Base-by-base conservation (phyloP, 805 yeast genomes). In the Spathaspora arborariae region DNA sequence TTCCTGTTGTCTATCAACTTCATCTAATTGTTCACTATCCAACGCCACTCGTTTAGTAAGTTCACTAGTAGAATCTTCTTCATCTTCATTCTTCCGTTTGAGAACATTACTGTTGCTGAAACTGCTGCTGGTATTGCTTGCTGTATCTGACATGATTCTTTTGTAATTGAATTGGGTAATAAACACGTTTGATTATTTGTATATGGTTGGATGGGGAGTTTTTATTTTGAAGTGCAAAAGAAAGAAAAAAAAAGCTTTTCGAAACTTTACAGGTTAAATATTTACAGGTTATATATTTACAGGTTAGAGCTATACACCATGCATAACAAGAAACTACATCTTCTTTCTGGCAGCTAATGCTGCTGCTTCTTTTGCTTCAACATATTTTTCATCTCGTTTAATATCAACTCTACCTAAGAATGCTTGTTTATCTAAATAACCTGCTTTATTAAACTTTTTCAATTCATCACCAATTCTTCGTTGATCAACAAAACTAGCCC, bases 401-500 rank as follows among this genome's bases (percentile, higher is more conserved):
- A 68, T 68, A 49, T 86, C 91, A 21, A 89, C 88, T 51, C 95
- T 75, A 41, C 78, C 75, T 58, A 94, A 72, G 77, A 94, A 94
- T 54, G 87, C 97, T 64, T 92, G 97, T 60, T 82, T 89, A 51
- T 88, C 96, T 58, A 94, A 69, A 65, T 84, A 94, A 7, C 99
- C 99, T 44, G 84, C 94, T 70, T 87, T 91, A 62, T 90, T 91
- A 59, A 84, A 85, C 47, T 79, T 76, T 41, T 75, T 77, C 59
- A 94, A 77, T 51, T 94, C 99, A 53, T 88, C 97, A 44, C 79
- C 75, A 41, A 94, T 83, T 46, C 90, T 90, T 52, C 84, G 82
- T 53, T 85, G 78, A 65, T 92, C 97, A 24, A 94, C 97, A 67
- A 87, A 90, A 41, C 87, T 81, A 1, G 96, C 95, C 96, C 98